Evolutionary conservation across 2,329 filamentous ascomycete species (phyloP), one percentile per base, ranked within the genome.

Genomic region (Colletotrichum tanaceti): DNA sequence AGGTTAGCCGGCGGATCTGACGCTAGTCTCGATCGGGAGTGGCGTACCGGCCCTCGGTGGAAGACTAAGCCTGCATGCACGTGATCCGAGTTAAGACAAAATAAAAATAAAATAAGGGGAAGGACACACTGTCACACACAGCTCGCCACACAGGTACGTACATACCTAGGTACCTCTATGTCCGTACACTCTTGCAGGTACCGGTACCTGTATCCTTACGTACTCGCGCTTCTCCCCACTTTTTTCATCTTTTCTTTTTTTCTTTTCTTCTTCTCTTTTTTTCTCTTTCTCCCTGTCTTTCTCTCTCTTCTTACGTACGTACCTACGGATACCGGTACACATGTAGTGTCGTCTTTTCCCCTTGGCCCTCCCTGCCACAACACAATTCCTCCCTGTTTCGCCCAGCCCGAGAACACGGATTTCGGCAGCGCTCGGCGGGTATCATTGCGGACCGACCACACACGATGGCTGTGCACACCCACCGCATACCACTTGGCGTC

Each of bases 1-100:
- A 69, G 62, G 66, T 69, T 69, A 61, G 66, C 66, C 66, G 66
- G 55, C 41, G 62, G 18, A 20, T 9, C 24, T 7, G 3, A 4
- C 9, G 2, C 52, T 61, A 60, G 55, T 28, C 55, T 11, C 0
- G 0, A 39, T 24, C 13, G 4, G 38, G 55, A 6, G 14, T 65
- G 49, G 50, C 44, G 41, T 61, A 54, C 58, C 61, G 24, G 24
- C 3, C 18, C 1, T 4, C 20, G 54, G 39, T 55, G 65, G 55
- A 65, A 41, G 65, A 68, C 46, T 68, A 58, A 66, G 66, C 62
- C 28, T 7, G 1, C 0, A 4, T 2, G 22, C 53, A 57, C 38
- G 38, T 57, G 53, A 24, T 6, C 2, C 2, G 16, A 2, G 9
- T 3, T n/a, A n/a, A n/a, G n/a, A n/a, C n/a, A n/a, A n/a, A n/a